These are phyloP conservation scores for Aspergillus caelatus DNA, from an alignment of 2,329 filamentous ascomycete genomes.

Conservation along the genomic window DNA sequence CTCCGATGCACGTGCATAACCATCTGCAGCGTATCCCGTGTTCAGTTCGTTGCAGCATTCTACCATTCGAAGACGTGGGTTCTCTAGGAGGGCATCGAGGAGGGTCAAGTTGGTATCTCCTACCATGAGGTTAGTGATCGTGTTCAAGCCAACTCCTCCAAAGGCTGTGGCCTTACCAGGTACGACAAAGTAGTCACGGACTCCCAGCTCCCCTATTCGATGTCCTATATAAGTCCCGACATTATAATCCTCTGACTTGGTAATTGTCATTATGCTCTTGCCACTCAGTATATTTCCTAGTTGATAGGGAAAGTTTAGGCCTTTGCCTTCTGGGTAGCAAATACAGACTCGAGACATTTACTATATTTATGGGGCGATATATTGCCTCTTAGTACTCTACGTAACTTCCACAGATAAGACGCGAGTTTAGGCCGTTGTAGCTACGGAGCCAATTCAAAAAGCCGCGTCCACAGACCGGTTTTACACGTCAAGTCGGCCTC, in stretches of 20 bases:
- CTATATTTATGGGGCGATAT: accelerated
- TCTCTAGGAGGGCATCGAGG: conserved; percentile 8
- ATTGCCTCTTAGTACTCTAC: background rate
- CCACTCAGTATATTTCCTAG: background rate
- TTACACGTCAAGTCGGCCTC: background rate
- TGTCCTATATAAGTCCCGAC: conserved; percentile 10
- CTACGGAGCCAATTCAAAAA: accelerated
- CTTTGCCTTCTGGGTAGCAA: background rate
- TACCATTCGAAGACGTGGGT: conserved; percentile 10
- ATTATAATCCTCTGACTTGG: background rate
- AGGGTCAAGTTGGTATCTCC: conserved; percentile 13
- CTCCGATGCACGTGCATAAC: conserved; percentile 14
- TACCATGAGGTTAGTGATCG: background rate
- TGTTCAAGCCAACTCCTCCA: background rate
- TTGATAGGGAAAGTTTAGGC: background rate
- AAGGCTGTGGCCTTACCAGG: conserved; percentile 6
- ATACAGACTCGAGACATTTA: background rate
- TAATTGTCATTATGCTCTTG: background rate
- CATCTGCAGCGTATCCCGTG: conserved; percentile 20
- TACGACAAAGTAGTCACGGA: conserved; percentile 15
- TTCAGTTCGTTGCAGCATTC: conserved; percentile 21
- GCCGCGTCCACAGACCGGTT: background rate
- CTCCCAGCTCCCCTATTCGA: conserved; percentile 14
- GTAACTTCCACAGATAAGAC: background rate
- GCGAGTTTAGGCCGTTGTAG: background rate